A percentile compares a stretch with the other conserved stretches of the same genome.
These are phyloP conservation scores for Salvia rosmarinus DNA, from an alignment of 257 asterid species.

Conservation along the genomic window DNA sequence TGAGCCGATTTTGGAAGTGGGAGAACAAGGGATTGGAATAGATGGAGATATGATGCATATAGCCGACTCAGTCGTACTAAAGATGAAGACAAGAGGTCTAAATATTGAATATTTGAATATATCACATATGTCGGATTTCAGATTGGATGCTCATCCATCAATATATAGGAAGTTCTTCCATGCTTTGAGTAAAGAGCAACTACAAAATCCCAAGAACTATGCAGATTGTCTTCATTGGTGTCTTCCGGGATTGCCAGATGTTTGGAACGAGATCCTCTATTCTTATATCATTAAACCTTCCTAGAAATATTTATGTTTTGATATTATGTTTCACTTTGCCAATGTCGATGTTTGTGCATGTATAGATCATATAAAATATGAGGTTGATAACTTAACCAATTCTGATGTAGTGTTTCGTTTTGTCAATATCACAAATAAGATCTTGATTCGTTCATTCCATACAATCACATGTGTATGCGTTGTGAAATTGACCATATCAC, in stretches of 20 bases:
- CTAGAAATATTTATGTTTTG: too few species aligned
- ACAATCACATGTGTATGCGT: too few species aligned
- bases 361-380: too few species aligned
- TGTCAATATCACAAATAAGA: too few species aligned
- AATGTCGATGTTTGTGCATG: too few species aligned
- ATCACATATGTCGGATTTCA: constrained; percentile 60
- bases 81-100: constrained; percentile 20
- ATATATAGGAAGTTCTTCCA: constrained; percentile 44
- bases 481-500: too few species aligned
- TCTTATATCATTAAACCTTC: constrained; percentile 20
- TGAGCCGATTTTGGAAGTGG: constrained; percentile 8
- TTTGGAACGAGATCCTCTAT: constrained; percentile 68
- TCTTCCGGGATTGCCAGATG: constrained; percentile 82
- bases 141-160: constrained; percentile 68
- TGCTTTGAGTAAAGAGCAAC: constrained; percentile 32
- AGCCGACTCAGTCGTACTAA: background rate
- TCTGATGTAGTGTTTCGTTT: too few species aligned
- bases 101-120: constrained; percentile 55
- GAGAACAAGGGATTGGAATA: background rate
- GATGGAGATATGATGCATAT: constrained; percentile 18
- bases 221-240: constrained; percentile 75
- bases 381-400: too few species aligned
- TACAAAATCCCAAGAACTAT: background rate
- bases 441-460: too few species aligned
- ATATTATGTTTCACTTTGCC: too few species aligned